Percentiles rank a stretch among this genome's conserved stretches.
phyloP scores from a whole-genome alignment of 441 rosid genomes.

The Gossypium gossypioides region DNA sequence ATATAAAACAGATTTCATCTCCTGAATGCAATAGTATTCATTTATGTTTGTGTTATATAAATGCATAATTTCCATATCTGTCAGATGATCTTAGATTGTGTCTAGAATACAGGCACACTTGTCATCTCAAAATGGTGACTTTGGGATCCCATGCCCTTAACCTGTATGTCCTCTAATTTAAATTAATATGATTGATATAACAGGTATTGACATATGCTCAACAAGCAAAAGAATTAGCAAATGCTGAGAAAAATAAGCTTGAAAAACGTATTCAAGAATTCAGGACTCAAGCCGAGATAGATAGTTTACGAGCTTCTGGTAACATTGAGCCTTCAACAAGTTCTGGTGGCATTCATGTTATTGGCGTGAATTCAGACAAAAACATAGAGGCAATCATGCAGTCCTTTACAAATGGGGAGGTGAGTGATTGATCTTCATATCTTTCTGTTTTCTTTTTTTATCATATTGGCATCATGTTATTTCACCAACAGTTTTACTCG shows the following conservation, averaged over 20 bases:
- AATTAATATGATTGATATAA: background rate
- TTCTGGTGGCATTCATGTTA: conserved; percentile 33
- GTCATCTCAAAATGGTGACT: background rate
- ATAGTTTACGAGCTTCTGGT: conserved; percentile 38
- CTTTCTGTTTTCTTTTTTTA: background rate
- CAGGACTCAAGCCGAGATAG: conserved; percentile 75
- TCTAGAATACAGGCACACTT: background rate
- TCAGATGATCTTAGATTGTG: background rate
- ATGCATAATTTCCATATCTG: background rate
- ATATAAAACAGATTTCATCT: background rate
- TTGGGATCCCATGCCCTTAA: background rate
- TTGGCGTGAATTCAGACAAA: conserved; percentile 41
- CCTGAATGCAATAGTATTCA: background rate
- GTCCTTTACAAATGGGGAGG: conserved; percentile 59
- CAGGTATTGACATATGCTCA: conserved; percentile 83
- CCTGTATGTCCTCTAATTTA: background rate
- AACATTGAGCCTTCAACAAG: conserved; percentile 34
- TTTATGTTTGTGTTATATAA: background rate
- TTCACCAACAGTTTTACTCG: background rate
- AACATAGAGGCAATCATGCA: conserved; percentile 49
- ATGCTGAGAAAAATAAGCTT: conserved; percentile 68
- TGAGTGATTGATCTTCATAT: conserved; percentile 21
- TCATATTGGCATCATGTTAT: conserved; percentile 16
- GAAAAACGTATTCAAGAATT: conserved; percentile 87
- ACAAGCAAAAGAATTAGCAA: conserved; percentile 79